phyloP scores from a whole-genome alignment of 495 filamentous ascomycete genomes.

The Pyrenopolyporus hunteri region DNA sequence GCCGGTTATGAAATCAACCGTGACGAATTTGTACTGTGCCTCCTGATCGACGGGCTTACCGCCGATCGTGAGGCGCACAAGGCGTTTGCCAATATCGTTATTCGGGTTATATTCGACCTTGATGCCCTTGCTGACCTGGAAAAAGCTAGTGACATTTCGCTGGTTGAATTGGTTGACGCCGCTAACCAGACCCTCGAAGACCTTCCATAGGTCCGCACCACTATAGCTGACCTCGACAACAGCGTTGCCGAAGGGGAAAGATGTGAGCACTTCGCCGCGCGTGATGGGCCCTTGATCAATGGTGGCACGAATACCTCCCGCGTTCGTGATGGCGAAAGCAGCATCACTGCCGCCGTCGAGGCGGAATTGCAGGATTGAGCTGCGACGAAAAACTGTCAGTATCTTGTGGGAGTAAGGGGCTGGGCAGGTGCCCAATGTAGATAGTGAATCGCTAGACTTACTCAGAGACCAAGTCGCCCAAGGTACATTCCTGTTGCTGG shows the following conservation, averaged over 20 bases:
- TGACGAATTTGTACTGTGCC: conserved; percentile 56
- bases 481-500: conserved; percentile 55
- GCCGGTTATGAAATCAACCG: conserved; percentile 60
- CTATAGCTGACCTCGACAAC: conserved; percentile 55
- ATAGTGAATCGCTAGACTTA: too few relatives aligned
- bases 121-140: conserved; percentile 58
- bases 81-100: conserved; percentile 40
- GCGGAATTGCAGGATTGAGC: conserved; percentile 62
- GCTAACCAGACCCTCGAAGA: conserved; percentile 56
- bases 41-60: conserved; percentile 45
- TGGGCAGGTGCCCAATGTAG: too few relatives aligned
- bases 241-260: conserved; percentile 64
- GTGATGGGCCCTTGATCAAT: conserved; percentile 61
- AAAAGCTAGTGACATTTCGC: conserved; percentile 53
- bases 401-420: too few relatives aligned
- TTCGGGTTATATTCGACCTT: conserved; percentile 54
- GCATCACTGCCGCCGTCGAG: conserved; percentile 43
- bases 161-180: conserved; percentile 54
- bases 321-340: conserved; percentile 60
- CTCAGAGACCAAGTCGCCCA: conserved; percentile 59
- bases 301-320: conserved; percentile 61
- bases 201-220: conserved; percentile 55
- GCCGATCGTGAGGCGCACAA: conserved; percentile 52
- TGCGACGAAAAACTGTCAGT: conserved; percentile 20
- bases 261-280: conserved; percentile 59